Evolutionary conservation across 2,329 filamentous ascomycete genomes (phyloP), one percentile per base, ranked within the genome.

Genomic region (Colletotrichum viniferum): DNA sequence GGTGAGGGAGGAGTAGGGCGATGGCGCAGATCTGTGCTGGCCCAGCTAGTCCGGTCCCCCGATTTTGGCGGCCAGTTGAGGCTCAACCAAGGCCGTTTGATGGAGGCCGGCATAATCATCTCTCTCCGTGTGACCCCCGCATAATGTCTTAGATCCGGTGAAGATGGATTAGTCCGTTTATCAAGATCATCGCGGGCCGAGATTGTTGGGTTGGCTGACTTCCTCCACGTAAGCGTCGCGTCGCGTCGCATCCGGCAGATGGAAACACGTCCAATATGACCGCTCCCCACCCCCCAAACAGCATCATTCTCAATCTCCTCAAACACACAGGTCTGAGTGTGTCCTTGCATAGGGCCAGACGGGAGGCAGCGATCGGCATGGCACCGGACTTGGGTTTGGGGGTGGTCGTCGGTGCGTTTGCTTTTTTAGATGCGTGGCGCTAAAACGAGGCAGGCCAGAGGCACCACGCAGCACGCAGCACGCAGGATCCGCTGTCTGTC

Each of bases 401-500:
- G 28, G 43, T 52, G 30, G 28, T 38, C 26, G 71, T 60, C 60
- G 34, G 61, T 61, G 71, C 71, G 52, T 38, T 67, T 67, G n/a
- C 64, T 67, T 67, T 56, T 58, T 52, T 21, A 52, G 13, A 26
- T 28, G 34, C 26, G 43, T 60, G 28, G 52, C 67, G 24, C 67
- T 71, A 71, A 56, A 62, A 61, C 28, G 56, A 26, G 43, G 43
- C 43, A 52, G n/a, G 43, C 43, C 43, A 52, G 43, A 52, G 43
- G 43, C 43, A 52, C n/a, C 43, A 13, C n/a, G 43, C 43, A 52
- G 43, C 43, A 13, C n/a, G 43, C 43, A 43, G 38, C 38, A 52
- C 43, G 52, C 28, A 43, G 28, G 30, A 62, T 36, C 67, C 61
- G 52, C 71, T 71, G 71, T 71, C 71, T 32, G 67, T 61, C 71